Base-by-base conservation (phyloP, 2,329 filamentous ascomycete species). In the Periglandula ipomoeae region DNA sequence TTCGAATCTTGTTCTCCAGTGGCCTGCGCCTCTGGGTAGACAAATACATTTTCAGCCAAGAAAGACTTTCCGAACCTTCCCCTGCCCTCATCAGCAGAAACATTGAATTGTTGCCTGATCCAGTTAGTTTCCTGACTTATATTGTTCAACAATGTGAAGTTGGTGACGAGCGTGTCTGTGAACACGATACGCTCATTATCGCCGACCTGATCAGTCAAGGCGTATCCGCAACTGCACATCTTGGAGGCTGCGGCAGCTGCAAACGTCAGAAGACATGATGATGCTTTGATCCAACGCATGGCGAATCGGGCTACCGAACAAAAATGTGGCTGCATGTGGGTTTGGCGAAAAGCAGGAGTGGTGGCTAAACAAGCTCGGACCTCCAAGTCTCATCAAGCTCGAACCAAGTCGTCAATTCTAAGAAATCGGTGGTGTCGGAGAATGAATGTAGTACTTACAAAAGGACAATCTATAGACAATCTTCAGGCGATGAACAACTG, bases 151-250 rank as follows among this genome's bases (percentile, higher is more conserved):
- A 78, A 77, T 3, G 81, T 67, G 59, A 90, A 90, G 65, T 90
- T 82, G 19, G 83, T 83, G 60, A 89, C 85, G 46, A 87, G 65
- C 10, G 81, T 60, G 51, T 89, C 81, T 2, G 83, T 87, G 61
- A 86, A 89, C 46, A 85, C 59, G 37, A 71, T 65, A 42, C 64
- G 58, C 6, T 58, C 50, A 4, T 60, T 55, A 24, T 67, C 65
- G 41, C 65, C 59, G n/a, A 69, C 71, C 35, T 49, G 24, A 5
- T 71, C 65, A 52, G 69, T 70, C 40, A 82, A 65, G 3, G 75
- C 75, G 63, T 88, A 90, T 46, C 86, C 87, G 60, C 87, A 91
- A 57, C 85, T 78, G 67, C 87, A 90, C 52, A 75, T 73, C 13
- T 50, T 49, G 4, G 50, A 53, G 24, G n/a, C 45, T 11, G 27